Evolutionary conservation across 2,329 filamentous ascomycete species (phyloP).

Genomic region (Aspergillus tubingensis): DNA sequence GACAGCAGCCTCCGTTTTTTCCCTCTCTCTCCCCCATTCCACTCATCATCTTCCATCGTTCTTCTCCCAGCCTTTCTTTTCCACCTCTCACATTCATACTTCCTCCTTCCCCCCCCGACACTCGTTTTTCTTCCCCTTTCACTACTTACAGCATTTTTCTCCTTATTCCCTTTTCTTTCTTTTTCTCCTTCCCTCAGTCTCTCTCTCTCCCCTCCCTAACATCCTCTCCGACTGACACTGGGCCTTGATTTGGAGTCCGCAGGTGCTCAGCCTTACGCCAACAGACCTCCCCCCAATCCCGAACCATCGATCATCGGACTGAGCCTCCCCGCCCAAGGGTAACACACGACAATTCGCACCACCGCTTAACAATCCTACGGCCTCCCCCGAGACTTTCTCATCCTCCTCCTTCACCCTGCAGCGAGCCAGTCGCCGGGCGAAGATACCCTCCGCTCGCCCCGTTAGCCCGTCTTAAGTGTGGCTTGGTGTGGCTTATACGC

Average conservation of each 20-base stretch:
- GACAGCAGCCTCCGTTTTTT: not conserved
- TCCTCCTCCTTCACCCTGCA: not conserved
- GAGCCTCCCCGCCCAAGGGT: conserved; percentile 22
- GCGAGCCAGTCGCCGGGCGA: not conserved
- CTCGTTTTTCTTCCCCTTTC: conserved; percentile 5
- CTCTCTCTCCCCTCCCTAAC: not conserved
- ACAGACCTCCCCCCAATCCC: conserved; percentile 4
- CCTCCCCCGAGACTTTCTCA: not conserved
- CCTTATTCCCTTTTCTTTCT: not conserved
- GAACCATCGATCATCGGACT: conserved; percentile 21
- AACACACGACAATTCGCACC: conserved; percentile 22
- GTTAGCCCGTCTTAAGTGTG: conserved; percentile 8
- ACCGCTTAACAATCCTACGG: conserved; percentile 21
- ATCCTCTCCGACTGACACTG: conserved; percentile 1
- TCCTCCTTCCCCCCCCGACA: not conserved
- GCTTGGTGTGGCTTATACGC: conserved; percentile 16
- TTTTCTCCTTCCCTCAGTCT: not conserved
- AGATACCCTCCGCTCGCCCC: conserved; percentile 8
- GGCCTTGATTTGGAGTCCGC: conserved; percentile 10
- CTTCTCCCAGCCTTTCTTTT: conserved; percentile 5
- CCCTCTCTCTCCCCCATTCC: not conserved
- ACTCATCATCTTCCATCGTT: not conserved
- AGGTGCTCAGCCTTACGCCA: conserved; percentile 22
- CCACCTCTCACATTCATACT: conserved; percentile 6
- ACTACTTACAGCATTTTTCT: not conserved